Base-by-base conservation (phyloP, 352 stramenopile genomes). In the Thraustochytrium sp. region DNA sequence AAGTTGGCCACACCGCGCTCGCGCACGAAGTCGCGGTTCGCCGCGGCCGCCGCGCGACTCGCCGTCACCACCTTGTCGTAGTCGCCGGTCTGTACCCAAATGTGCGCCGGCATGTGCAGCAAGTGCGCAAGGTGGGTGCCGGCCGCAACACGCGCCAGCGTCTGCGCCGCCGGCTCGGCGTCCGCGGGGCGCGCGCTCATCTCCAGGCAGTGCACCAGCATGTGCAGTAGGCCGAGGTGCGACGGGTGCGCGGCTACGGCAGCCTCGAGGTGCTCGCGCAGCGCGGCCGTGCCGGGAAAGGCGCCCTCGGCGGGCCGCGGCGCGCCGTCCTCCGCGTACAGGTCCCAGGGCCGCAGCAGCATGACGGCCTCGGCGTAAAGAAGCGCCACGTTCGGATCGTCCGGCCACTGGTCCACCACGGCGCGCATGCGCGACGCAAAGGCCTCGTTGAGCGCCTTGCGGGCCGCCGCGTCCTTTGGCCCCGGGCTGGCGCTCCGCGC, bases 1-100 rank as follows among this genome's bases (percentile, higher is more conserved):
- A 92, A 93, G 0, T 87, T 89, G 65, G 88, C 85, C 34, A 78
- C 86, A 44, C 87, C 87, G n/a, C 65, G 65, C 29, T 13, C 31
- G 11, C 21, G 9, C 13, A 61, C 34, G 26, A 62, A 72, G 13
- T 34, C n/a, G 42, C 65, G 42, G 46, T 77, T 62, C 31, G 49
- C 65, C 2, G 42, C 49, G 46, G 13, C 8, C 4, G 65, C 65
- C 11, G 13, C n/a, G 18, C 34, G 29, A 61, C 49, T 77, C 18
- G 29, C 29, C 37, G 31, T 36, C 23, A 77, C 65, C 0, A 62
- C 42, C 16, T 77, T 11, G 13, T 68, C 65, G 34, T 77, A 77
- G 16, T 55, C 37, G 29, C 65, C 65, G 0, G 31, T 77, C 26
- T 77, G 65, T 23, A 77, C 46, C 65, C 42, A 62, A 75, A 77